phyloP scores from a whole-genome alignment of 1,284 basidiomycete species.

The Coniophora puteana region DNA sequence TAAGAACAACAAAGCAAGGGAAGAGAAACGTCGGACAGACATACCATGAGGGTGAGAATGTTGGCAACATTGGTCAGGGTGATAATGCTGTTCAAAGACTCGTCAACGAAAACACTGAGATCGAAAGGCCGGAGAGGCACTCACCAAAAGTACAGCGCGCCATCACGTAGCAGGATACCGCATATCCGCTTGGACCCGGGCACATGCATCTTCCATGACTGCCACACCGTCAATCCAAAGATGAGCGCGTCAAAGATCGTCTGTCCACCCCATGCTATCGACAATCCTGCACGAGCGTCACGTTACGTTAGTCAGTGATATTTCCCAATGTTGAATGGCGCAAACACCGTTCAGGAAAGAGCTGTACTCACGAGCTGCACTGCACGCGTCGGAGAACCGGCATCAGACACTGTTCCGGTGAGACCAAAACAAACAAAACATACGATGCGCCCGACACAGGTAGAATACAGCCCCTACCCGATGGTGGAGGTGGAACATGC shows the following conservation, averaged over 20 bases:
- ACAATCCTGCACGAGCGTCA: conserved; percentile 4
- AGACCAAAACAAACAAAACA: no score
- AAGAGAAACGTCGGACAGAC: background rate
- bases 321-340: no score
- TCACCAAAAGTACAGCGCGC: conserved; percentile 16
- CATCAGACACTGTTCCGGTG: background rate
- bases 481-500: background rate
- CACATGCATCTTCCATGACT: conserved; percentile 6
- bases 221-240: conserved; percentile 12
- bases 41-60: conserved; percentile 11
- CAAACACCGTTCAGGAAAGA: no score
- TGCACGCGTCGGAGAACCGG: no score
- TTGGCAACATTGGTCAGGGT: conserved; percentile 10
- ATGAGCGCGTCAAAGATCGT: conserved; percentile 11
- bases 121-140: background rate
- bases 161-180: conserved; percentile 14
- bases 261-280: conserved; percentile 10
- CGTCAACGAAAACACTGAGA: background rate
- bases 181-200: conserved; percentile 6
- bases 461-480: no score
- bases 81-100: conserved; percentile 12
- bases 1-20: background rate
- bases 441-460: no score
- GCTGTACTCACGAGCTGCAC: no score
- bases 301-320: background rate